Evolutionary conservation across 2,329 filamentous ascomycete genomes (phyloP), one percentile per base, ranked within the genome.

Genomic region (Colletotrichum tofieldiae): DNA sequence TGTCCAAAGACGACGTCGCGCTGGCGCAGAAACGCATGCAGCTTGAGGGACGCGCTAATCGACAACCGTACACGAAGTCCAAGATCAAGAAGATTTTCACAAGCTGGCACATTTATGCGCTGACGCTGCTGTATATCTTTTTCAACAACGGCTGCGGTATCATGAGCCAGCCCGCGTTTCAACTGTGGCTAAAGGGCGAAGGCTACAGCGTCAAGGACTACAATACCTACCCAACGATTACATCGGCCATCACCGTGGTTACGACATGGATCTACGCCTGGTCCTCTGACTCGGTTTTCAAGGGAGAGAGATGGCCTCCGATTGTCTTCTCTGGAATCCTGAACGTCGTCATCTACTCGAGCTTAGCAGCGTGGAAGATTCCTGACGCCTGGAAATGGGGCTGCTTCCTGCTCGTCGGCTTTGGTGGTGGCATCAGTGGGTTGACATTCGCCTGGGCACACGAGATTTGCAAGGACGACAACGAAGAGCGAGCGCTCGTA

Each of bases 401-500:
- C 0, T 92, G 89, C 67, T 92, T 88, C 73, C 84, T 92, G 14
- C 79, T 75, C 0, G 82, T 83, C 0, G 86, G 86, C 0, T 84
- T 91, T 58, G 89, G 82, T 3, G 79, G 82, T n/a, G 85, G 85
- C 6, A 83, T 86, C 66, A 84, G 82, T 20, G 85, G 85, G 0
- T 76, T 87, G 12, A 84, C 82, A 0, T 86, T 86, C 67, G 84
- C 85, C 0, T 87, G 86, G 86, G 84, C 84, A 0, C 84, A 87
- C 70, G 86, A 87, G 75, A 86, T 87, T 52, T 87, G 85, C 76
- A 81, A 79, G 47, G 84, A 83, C 14, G 85, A 87, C 72, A 87
- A 91, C 66, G 91, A 93, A 78, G 91, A 93, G 80, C 83, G 91
- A 12, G 91, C 92, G 0, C 82, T 94, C 5, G 90, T 93, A 0